These are phyloP conservation scores for Backusella westeae DNA, from an alignment of 192 early-diverging fungal species.

Conservation along the genomic window DNA sequence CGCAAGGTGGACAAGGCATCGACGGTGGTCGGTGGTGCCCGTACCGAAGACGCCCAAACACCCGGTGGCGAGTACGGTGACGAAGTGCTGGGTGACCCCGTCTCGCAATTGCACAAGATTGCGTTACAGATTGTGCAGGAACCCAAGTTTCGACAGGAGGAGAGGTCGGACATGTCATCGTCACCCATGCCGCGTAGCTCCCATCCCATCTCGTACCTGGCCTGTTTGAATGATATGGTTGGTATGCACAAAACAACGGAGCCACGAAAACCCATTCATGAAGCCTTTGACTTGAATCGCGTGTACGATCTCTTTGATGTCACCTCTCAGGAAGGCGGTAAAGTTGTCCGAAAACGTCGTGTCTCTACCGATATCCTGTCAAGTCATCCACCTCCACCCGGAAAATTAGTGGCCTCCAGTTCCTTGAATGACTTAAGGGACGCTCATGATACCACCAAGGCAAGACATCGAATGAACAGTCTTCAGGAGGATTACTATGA, in stretches of 20 bases:
- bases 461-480: conserved; percentile 51
- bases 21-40: conserved; percentile 68
- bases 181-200: conserved; percentile 36
- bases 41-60: neutral
- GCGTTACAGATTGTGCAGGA: conserved; percentile 76
- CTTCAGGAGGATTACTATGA: conserved; percentile 35
- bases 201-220: conserved; percentile 58
- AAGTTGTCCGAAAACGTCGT: conserved; percentile 34
- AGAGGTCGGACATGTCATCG: neutral
- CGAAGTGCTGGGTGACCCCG: conserved; percentile 73
- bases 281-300: neutral
- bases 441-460: neutral
- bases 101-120: conserved; percentile 89
- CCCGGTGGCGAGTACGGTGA: conserved; percentile 46
- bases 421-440: conserved; percentile 1
- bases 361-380: conserved; percentile 30
- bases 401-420: conserved; percentile 15
- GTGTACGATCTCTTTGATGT: conserved; percentile 7
- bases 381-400: neutral
- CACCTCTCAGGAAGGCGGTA: conserved; percentile 19
- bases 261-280: conserved; percentile 43
- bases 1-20: conserved; percentile 84
- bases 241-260: conserved; percentile 67
- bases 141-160: conserved; percentile 13
- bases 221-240: conserved; percentile 77